Evolutionary conservation across 495 filamentous ascomycete genomes (phyloP).

Genomic region (Umbilicaria muhlenbergii): DNA sequence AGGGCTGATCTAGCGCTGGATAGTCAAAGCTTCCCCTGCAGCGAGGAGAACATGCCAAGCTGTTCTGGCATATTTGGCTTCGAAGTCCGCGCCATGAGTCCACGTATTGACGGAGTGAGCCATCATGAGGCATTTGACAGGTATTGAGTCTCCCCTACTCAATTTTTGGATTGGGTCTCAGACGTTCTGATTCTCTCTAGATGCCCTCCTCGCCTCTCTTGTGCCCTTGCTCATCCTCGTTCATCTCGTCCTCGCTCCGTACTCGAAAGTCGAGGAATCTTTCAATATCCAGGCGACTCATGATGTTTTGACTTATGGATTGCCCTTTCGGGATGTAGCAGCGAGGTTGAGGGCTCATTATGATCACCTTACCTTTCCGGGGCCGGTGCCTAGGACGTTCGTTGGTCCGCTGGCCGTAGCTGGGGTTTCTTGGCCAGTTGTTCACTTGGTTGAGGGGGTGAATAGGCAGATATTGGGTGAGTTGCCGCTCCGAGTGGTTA

Average conservation of each 20-base stretch:
- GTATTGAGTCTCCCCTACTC: slow-evolving; percentile 1
- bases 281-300: slow-evolving; percentile 95
- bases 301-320: slow-evolving; percentile 70
- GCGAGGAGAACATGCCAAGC: no score
- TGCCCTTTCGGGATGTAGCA: slow-evolving; percentile 41
- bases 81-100: no score
- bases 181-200: slow-evolving; percentile 16
- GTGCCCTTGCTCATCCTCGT: slow-evolving; percentile 53
- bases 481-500: slow-evolving; percentile 1
- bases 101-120: no score
- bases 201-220: slow-evolving; percentile 32
- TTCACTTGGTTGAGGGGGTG: slow-evolving; percentile 25
- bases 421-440: slow-evolving; percentile 46
- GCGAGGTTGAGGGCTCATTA: slow-evolving; percentile 37
- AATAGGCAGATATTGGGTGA: slow-evolving; percentile 39
- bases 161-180: not conserved
- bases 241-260: slow-evolving; percentile 68
- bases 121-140: slow-evolving; percentile 9
- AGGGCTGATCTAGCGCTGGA: no score
- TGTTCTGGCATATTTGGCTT: no score
- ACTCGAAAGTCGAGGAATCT: slow-evolving; percentile 97
- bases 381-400: slow-evolving; percentile 82
- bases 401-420: slow-evolving; percentile 63
- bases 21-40: no score
- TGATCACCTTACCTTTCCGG: slow-evolving; percentile 86